phyloP scores from a whole-genome alignment of 768 basidiomycete species.

The Suillus cothurnatus region DNA sequence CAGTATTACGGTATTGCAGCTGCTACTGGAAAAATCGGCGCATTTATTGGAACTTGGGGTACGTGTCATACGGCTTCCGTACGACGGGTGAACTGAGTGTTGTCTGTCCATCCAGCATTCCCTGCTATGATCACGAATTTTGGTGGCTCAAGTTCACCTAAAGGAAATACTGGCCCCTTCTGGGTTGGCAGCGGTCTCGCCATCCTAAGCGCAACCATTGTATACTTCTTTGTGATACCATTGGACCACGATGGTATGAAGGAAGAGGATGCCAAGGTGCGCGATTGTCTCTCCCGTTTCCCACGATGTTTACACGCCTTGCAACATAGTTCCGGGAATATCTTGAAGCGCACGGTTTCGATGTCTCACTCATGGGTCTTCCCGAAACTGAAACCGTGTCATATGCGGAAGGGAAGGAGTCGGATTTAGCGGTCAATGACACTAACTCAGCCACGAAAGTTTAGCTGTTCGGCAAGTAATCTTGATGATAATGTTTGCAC shows the following conservation, averaged over 20 bases:
- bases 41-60: conserved; percentile 84
- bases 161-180: conserved; percentile 84
- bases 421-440: conserved; percentile 5
- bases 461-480: conserved; percentile 4
- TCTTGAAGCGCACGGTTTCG: conserved; percentile 77
- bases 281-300: conserved; percentile 21
- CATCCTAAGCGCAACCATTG: conserved; percentile 72
- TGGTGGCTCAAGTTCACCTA: conserved; percentile 50
- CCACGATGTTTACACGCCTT: neutral
- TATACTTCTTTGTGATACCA: conserved; percentile 73
- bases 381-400: conserved; percentile 26
- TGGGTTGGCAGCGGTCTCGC: conserved; percentile 88
- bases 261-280: conserved; percentile 67
- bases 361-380: conserved; percentile 73
- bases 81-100: conserved; percentile 5
- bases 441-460: conserved; percentile 11
- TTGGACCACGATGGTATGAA: conserved; percentile 78
- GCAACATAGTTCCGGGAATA: conserved; percentile 75
- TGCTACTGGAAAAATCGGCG: conserved; percentile 83
- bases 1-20: conserved; percentile 88
- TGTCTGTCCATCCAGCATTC: conserved; percentile 47
- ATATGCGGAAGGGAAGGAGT: conserved; percentile 22
- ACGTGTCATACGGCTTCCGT: conserved; percentile 24
- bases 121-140: conserved; percentile 69
- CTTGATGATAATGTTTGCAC: neutral